Evolutionary conservation across 176 grass and related monocot species (phyloP), one percentile per base, ranked within the genome.

Genomic region (Echinochloa phyllopogon): DNA sequence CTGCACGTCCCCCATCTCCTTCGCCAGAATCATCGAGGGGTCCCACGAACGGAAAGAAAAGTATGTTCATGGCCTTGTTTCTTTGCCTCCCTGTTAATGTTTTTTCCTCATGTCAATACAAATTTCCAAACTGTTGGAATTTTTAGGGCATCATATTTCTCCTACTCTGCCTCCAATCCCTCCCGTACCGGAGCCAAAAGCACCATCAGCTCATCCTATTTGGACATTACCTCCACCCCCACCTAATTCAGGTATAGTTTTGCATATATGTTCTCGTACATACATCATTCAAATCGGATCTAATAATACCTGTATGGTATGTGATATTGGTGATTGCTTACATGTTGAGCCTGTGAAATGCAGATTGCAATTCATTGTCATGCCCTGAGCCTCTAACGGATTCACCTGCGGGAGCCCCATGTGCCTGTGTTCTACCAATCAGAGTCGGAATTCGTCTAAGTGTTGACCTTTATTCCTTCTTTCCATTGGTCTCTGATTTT

Each of bases 391-490:
- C 93, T 75, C 90, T 91, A 84, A 90, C 75, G 20, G 94, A 94
- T 86, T 92, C 94, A 63, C 89, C 87, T 68, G 74, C 78, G 4
- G 90, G 94, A 81, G 91, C 94, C 38, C 91, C 94, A 61, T 99
- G 97, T 85, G 76, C 75, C 72, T 99, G 96, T 86, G 96, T 99
- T 83, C 79, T 94, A 89, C 96, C 96, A 86, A 99, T 99, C 76
- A 94, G 88, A 94, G 93, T 96, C 61, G 94, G 87, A 76, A 82
- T 99, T 72, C 93, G 89, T 89, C 72, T 99, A 88, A 91, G 60
- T 71, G 81, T 91, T 55, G 86, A 92, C 83, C 68, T 99, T 42
- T 96, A 92, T 81, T 85, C 94, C 72, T 96, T 99, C 76, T 99
- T 99, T 83, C 97, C 97, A 0, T 85, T 94, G 66, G 97, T 99